Conservation (phyloP, 768 basidiomycete genomes). For the Leucocoprinus sp. region DNA sequence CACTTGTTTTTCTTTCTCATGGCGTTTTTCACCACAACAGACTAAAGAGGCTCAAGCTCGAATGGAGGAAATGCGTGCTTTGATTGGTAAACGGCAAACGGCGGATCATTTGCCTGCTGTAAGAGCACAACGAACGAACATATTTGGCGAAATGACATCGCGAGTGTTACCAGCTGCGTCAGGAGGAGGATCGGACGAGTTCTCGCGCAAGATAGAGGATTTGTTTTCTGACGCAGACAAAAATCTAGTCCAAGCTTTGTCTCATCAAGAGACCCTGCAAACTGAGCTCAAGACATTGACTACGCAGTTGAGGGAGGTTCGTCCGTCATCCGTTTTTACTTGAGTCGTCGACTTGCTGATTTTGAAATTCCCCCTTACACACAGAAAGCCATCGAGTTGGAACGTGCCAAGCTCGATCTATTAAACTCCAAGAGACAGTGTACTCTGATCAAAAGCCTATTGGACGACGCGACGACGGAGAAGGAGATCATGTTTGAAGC, state of each 20-base stretch:
- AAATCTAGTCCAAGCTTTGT: conserved; percentile 40
- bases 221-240: conserved; percentile 52
- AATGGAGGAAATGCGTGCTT: conserved; percentile 74
- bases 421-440: conserved; percentile 65
- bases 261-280: conserved; percentile 49
- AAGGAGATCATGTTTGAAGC: conserved; percentile 94
- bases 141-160: conserved; percentile 23
- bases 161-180: conserved; percentile 15
- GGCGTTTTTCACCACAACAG: conserved; percentile 27
- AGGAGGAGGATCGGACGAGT: conserved; percentile 25
- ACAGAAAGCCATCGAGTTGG: conserved; percentile 57
- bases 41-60: conserved; percentile 69
- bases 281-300: conserved; percentile 40
- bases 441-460: conserved; percentile 69
- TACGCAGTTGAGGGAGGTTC: conserved; percentile 51
- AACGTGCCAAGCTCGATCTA: conserved; percentile 54
- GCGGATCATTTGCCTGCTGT: conserved; percentile 39
- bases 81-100: conserved; percentile 52
- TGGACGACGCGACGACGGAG: conserved; percentile 73
- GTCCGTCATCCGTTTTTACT: conserved; percentile 10
- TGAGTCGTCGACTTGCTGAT: too few relatives aligned
- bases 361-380: too few relatives aligned
- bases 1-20: background rate
- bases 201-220: conserved; percentile 41
- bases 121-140: conserved; percentile 32